These are phyloP conservation scores for Globisporangium abappressorium DNA, from an alignment of 352 stramenopile genomes.

Conservation along the genomic window DNA sequence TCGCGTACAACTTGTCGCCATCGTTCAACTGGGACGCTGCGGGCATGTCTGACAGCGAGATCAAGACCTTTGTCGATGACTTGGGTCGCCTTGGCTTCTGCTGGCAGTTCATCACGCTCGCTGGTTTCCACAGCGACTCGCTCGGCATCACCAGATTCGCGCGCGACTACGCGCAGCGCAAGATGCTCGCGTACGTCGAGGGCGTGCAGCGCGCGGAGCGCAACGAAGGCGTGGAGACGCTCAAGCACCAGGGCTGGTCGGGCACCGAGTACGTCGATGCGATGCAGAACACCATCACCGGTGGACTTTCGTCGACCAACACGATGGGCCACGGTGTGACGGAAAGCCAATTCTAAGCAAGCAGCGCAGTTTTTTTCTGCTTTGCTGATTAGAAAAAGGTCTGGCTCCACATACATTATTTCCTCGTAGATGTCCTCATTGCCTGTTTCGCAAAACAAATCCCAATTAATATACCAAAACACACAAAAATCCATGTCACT, in stretches of 20 bases:
- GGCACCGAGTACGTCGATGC: constrained; percentile 96
- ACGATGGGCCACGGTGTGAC: constrained; percentile 97
- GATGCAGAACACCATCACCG: constrained; percentile 95
- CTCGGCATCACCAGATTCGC: constrained; percentile 95
- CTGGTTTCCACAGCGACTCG: constrained; percentile 97
- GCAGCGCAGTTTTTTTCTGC: neutral
- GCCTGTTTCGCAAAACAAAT: neutral
- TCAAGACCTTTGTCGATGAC: constrained; percentile 94
- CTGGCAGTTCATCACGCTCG: constrained; percentile 99
- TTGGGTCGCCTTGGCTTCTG: constrained; percentile 95
- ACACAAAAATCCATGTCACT: neutral
- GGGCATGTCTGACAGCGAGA: constrained; percentile 93
- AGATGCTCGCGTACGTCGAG: constrained; percentile 96
- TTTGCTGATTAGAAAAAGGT: neutral
- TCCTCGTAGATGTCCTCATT: constrained; percentile 1
- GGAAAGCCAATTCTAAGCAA: constrained; percentile 93
- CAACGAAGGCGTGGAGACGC: constrained; percentile 92
- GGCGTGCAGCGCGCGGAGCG: constrained; percentile 95
- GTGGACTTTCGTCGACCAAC: constrained; percentile 94
- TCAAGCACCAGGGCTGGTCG: constrained; percentile 98
- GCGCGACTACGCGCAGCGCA: constrained; percentile 88
- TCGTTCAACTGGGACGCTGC: constrained; percentile 99
- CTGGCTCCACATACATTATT: constrained; percentile 12
- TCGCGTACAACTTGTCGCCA: constrained; percentile 98
- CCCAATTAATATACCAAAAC: neutral